These are phyloP conservation scores for Cordyceps militaris DNA, from an alignment of 2,329 filamentous ascomycete species.

Conservation along the genomic window DNA sequence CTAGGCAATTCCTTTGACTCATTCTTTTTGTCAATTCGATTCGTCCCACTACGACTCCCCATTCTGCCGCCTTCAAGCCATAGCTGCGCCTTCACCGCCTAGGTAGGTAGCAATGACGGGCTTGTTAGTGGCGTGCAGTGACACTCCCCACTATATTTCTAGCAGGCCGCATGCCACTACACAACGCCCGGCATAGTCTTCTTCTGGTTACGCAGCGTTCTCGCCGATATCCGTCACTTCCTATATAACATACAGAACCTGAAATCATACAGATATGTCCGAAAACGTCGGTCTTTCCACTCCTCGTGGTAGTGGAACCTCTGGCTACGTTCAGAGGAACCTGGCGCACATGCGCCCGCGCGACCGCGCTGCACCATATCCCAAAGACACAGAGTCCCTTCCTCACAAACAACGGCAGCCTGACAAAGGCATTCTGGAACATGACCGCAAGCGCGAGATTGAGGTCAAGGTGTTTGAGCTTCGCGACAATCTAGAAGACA, in stretches of 20 bases:
- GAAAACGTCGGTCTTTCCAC: constrained; percentile 96
- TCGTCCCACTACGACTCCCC: constrained; percentile 9
- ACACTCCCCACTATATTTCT: constrained; percentile 7
- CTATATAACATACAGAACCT: not conserved
- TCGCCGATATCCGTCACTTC: not conserved
- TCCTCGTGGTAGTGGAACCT: constrained; percentile 89
- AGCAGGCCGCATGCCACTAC: not conserved
- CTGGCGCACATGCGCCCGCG: constrained; percentile 80
- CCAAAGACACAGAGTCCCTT: constrained; percentile 56
- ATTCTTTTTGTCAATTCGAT: not conserved
- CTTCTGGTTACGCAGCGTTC: not conserved
- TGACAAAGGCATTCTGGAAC: constrained; percentile 87
- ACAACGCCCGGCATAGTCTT: not conserved
- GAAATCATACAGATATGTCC: constrained; percentile 55
- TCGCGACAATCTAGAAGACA: constrained; percentile 84
- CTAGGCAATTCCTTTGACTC: not conserved
- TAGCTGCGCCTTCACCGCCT: constrained; percentile 10
- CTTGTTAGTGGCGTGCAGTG: constrained; percentile 3
- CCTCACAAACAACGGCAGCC: constrained; percentile 76
- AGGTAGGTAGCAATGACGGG: not conserved
- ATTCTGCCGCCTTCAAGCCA: constrained; percentile 3
- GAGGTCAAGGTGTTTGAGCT: constrained; percentile 92
- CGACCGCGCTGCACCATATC: constrained; percentile 72
- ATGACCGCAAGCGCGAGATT: constrained; percentile 83
- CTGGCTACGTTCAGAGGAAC: constrained; percentile 96